A percentile compares a stretch with the other conserved stretches of the same genome.
These are phyloP conservation scores for Backusella circina DNA, from an alignment of 192 early-diverging fungal species.

Conservation along the genomic window DNA sequence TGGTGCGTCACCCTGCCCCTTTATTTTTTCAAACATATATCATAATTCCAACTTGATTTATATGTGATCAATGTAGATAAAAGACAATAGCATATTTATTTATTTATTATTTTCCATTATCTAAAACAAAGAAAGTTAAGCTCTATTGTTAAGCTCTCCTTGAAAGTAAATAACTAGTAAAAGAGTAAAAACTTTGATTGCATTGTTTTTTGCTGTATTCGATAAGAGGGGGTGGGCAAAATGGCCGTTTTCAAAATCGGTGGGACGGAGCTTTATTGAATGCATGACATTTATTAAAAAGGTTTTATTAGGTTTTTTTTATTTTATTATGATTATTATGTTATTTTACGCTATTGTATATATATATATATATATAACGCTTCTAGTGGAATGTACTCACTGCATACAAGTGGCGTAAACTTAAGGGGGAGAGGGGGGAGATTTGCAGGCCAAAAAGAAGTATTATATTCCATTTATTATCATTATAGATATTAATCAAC, in stretches of 20 bases:
- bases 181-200: not conserved
- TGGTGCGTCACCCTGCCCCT: not conserved
- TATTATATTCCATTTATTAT: not conserved
- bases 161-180: not conserved
- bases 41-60: not conserved
- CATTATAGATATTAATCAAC: not conserved
- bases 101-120: not conserved
- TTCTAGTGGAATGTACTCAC: not conserved
- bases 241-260: slow-evolving; percentile 2
- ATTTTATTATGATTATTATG: not conserved
- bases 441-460: not conserved
- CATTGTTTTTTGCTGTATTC: not conserved
- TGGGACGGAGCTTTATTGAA: slow-evolving; percentile 4
- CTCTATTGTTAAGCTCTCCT: not conserved
- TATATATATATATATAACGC: too few relatives aligned
- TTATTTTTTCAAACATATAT: not conserved
- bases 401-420: not conserved
- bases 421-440: not conserved
- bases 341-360: not conserved
- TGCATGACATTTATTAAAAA: not conserved
- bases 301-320: not conserved
- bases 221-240: not conserved
- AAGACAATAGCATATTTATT: too few relatives aligned
- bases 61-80: too few relatives aligned
- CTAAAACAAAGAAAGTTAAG: not conserved